These are phyloP conservation scores for Lichtheimia corymbifera DNA, from an alignment of 371 early-diverging fungal species.

Conservation along the genomic window DNA sequence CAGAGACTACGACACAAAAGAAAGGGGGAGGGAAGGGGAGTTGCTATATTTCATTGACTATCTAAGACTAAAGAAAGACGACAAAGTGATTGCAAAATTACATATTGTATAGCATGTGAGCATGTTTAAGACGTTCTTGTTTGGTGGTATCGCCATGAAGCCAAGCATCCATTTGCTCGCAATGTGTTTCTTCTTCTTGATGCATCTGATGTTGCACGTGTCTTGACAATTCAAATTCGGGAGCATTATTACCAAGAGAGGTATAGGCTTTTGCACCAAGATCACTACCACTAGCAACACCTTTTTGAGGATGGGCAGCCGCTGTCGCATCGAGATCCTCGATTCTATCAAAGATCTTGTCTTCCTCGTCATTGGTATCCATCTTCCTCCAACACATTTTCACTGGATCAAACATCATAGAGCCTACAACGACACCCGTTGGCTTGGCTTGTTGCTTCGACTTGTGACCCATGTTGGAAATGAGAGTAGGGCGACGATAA, in stretches of 20 bases:
- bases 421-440: conserved; percentile 12
- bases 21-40: no score
- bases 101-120: conserved; percentile 1
- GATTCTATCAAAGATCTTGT: conserved; percentile 10
- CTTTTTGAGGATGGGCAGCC: not conserved
- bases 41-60: no score
- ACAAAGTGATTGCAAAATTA: not conserved
- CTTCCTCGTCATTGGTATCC: conserved; percentile 12
- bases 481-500: conserved; percentile 19
- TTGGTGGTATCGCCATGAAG: conserved; percentile 4
- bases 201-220: conserved; percentile 29
- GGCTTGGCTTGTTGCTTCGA: conserved; percentile 14
- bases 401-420: conserved; percentile 24
- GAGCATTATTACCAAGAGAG: not conserved
- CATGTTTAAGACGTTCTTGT: not conserved
- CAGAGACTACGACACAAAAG: no score
- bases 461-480: conserved; percentile 21
- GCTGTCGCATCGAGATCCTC: conserved; percentile 14
- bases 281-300: not conserved
- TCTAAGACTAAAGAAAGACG: no score
- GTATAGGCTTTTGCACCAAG: not conserved
- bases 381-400: conserved; percentile 20
- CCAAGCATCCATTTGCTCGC: conserved; percentile 30
- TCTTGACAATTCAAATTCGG: conserved; percentile 29
- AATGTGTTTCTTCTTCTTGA: conserved; percentile 31